Percentiles rank a stretch among this genome's conserved stretches.
These are phyloP conservation scores for Boletus rubescentipes DNA, from an alignment of 768 basidiomycete genomes.

Conservation along the genomic window DNA sequence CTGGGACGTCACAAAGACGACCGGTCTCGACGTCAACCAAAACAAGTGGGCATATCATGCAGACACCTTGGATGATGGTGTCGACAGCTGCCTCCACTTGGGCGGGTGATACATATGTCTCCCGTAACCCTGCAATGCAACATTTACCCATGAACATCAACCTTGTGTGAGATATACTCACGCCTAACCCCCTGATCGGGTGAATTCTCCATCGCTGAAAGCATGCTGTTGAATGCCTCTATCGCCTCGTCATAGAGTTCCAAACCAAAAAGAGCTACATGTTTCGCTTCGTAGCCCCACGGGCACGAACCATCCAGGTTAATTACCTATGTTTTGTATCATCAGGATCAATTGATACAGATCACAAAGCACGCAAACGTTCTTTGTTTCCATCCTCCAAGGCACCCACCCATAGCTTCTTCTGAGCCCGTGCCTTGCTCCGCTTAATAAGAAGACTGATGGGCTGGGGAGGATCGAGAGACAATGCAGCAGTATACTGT, in stretches of 20 bases:
- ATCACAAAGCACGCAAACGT: neutral
- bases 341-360: neutral
- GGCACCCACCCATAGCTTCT: constrained; percentile 1
- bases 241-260: neutral
- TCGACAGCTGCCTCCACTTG: neutral
- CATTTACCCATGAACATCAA: too few species aligned
- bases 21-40: neutral
- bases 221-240: neutral
- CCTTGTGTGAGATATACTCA: neutral
- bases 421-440: neutral
- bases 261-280: neutral
- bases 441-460: constrained; percentile 3
- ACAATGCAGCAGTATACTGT: too few species aligned
- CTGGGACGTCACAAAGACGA: neutral
- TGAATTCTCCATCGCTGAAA: neutral
- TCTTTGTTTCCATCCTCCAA: constrained; percentile 4
- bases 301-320: neutral
- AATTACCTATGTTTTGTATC: neutral
- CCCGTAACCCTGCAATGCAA: neutral
- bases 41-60: neutral
- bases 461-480: too few species aligned
- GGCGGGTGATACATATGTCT: neutral
- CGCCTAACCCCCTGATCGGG: neutral
- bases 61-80: neutral
- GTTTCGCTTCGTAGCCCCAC: neutral